Evolutionary conservation across 2,329 filamentous ascomycete species (phyloP).

Genomic region (Calycina herbarum): DNA sequence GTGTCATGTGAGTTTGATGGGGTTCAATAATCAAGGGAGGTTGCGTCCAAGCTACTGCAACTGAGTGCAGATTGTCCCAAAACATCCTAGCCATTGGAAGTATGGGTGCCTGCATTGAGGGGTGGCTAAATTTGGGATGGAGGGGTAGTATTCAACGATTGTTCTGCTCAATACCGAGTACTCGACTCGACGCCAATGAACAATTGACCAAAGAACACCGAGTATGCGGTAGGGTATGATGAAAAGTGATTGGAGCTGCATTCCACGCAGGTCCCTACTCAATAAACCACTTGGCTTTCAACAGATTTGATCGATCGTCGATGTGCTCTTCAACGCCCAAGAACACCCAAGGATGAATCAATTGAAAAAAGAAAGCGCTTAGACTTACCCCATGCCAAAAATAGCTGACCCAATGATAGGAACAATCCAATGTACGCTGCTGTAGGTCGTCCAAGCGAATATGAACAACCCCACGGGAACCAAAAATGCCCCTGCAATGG

Average conservation of each 20-base stretch:
- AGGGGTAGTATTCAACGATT: constrained; percentile 1
- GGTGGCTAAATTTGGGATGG: constrained; percentile 4
- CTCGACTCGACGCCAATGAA: background rate
- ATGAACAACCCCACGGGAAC: constrained; percentile 83
- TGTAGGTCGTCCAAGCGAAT: constrained; percentile 83
- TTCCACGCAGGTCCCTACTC: constrained; percentile 27
- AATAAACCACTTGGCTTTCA: background rate
- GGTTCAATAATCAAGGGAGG: constrained; percentile 13
- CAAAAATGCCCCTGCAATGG: constrained; percentile 71
- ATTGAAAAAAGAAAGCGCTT: constrained; percentile 33
- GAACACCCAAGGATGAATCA: background rate
- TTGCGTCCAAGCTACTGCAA: constrained; percentile 4
- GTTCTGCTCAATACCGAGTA: background rate
- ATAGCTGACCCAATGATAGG: constrained; percentile 71
- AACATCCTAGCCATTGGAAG: background rate
- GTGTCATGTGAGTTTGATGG: constrained; percentile 21
- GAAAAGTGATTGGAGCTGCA: constrained; percentile 15
- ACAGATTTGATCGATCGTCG: background rate
- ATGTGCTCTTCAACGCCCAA: background rate
- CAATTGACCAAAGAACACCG: constrained; percentile 4
- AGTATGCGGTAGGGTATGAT: constrained; percentile 1
- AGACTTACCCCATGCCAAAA: constrained; percentile 68
- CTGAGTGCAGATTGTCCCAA: constrained; percentile 14
- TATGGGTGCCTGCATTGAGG: constrained; percentile 3
- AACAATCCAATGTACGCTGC: constrained; percentile 72